Evolutionary conservation across 768 basidiomycete genomes (phyloP).

Genomic region (Russula vinacea): DNA sequence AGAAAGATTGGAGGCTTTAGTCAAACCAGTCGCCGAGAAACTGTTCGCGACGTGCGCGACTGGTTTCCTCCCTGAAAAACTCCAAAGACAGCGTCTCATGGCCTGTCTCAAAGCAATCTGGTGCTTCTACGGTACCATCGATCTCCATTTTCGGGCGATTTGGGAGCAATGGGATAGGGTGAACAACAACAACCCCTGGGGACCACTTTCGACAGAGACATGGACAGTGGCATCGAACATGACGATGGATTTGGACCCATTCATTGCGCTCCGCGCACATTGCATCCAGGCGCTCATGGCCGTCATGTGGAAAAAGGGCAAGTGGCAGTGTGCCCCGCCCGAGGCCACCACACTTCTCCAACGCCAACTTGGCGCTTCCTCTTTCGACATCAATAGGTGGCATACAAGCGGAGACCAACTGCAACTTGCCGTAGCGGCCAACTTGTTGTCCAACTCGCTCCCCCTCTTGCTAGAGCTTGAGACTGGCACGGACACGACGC

Average conservation of each 20-base stretch:
- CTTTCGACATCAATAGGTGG: neutral
- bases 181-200: constrained; percentile 13
- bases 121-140: constrained; percentile 13
- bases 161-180: constrained; percentile 1
- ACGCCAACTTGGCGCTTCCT: constrained; percentile 1
- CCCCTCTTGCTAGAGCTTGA: constrained; percentile 6
- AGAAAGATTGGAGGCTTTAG: neutral
- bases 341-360: constrained; percentile 15
- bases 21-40: neutral
- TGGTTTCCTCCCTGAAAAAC: constrained; percentile 11
- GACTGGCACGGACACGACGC: neutral
- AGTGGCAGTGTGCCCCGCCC: constrained; percentile 9
- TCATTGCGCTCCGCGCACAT: constrained; percentile 9
- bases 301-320: constrained; percentile 2
- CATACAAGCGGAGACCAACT: neutral
- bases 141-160: constrained; percentile 15
- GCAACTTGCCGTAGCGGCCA: constrained; percentile 17
- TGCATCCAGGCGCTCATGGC: constrained; percentile 14
- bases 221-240: constrained; percentile 12
- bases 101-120: constrained; percentile 13
- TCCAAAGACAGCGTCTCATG: constrained; percentile 10
- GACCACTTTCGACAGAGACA: constrained; percentile 10
- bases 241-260: neutral
- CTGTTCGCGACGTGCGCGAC: constrained; percentile 11
- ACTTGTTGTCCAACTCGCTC: neutral